phyloP scores from a whole-genome alignment of 208 protist species.

The Trypanosoma lewisi region DNA sequence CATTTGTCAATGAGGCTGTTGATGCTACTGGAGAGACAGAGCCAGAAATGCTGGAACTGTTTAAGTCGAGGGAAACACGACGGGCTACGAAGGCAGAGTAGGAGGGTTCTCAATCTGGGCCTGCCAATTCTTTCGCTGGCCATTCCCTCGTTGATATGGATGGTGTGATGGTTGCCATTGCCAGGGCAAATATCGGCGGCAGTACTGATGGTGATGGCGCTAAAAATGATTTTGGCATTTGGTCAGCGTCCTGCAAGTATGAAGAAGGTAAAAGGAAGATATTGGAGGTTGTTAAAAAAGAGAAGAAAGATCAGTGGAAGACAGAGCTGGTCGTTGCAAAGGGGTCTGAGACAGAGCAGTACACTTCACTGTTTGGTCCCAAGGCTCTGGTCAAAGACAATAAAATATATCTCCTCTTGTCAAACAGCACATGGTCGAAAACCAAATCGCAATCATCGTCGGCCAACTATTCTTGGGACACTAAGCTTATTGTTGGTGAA shows the following conservation, averaged over 20 bases:
- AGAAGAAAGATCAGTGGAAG: background rate
- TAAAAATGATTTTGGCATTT: background rate
- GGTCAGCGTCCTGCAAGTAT: background rate
- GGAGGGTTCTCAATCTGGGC: too few species aligned
- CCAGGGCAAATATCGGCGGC: background rate
- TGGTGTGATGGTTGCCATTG: background rate
- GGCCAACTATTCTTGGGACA: background rate
- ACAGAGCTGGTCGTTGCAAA: background rate
- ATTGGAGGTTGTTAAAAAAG: background rate
- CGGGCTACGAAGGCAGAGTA: too few species aligned
- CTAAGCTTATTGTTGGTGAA: background rate
- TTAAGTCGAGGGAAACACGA: too few species aligned
- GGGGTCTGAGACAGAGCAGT: background rate
- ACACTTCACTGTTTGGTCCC: background rate
- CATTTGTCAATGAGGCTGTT: too few species aligned
- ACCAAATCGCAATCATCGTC: background rate
- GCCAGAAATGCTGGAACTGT: too few species aligned
- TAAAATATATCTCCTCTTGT: background rate
- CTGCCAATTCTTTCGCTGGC: background rate
- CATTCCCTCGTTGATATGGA: background rate
- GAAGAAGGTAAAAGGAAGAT: background rate
- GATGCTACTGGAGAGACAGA: too few species aligned
- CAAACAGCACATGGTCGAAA: background rate
- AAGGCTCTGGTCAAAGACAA: background rate
- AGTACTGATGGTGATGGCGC: background rate